Base-by-base conservation (phyloP, 768 basidiomycete species). In the Phylloporus sp. region DNA sequence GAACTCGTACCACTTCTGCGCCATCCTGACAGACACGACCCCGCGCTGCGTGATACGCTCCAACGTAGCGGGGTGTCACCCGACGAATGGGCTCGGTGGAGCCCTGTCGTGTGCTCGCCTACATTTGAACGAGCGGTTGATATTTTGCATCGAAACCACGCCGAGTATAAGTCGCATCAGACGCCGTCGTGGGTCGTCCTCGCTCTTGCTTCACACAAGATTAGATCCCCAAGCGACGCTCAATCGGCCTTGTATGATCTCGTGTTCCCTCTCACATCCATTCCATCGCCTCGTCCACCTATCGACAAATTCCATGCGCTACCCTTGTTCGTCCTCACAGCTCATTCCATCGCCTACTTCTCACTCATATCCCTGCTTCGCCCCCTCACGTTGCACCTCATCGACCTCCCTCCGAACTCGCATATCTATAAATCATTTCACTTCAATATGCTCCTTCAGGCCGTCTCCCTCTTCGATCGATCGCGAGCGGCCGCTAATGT, bases 151-250 rank as follows among this genome's bases (percentile, higher is more conserved):
- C 24, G 49, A 27, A 28, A 45, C 9, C 54, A 49, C 4, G 26
- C 42, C 32, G n/a, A 47, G 20, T 10, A 43, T 32, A 5, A 47
- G 15, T 15, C 31, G 2, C n/a, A 24, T 4, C 40, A 15, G 32
- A 51, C 71, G 12, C 84, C 85, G 0, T 56, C 73, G 0, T 87
- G 84, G 84, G 66, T 84, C n/a, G 61, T 78, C 11, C 65, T 86
- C 27, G 73, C 76, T 40, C 69, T 85, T 36, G 66, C 77, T 15
- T 67, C 62, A 4, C 74, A 73, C 65, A 78, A 75, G 61, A 70
- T 82, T 11, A 68, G 61, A n/a, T 75, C 77, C 0, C 63, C 73
- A 2, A 50, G 50, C 15, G 76, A 85, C 22, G 82, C 80, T 0
- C 64, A 68, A 18, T 71, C 72, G 0, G 69, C 72, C 1, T 57